Evolutionary conservation across 345 rosid species (phyloP).

Genomic region (Murraya paniculata): DNA sequence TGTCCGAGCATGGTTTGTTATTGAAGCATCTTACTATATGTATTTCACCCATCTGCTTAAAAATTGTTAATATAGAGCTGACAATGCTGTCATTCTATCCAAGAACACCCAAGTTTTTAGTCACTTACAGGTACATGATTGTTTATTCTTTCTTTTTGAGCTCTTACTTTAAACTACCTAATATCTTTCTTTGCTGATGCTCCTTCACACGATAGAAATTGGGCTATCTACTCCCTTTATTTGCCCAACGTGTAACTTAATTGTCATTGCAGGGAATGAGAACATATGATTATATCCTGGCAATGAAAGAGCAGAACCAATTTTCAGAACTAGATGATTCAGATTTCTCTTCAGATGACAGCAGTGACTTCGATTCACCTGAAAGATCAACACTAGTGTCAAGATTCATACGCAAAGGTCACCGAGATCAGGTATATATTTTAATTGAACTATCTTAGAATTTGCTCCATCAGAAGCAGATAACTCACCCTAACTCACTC

Average conservation of each 20-base stretch:
- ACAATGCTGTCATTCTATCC: background rate
- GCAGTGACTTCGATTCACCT: constrained; percentile 77
- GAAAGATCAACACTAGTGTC: constrained; percentile 62
- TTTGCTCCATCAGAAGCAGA: constrained; percentile 3
- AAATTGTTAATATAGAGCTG: too few species aligned
- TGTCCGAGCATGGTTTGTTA: background rate
- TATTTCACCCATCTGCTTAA: background rate
- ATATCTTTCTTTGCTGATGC: background rate
- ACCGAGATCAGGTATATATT: constrained; percentile 47
- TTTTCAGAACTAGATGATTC: constrained; percentile 63
- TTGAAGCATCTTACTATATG: background rate
- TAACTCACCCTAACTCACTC: background rate
- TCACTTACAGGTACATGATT: background rate
- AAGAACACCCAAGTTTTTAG: background rate
- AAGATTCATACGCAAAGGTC: constrained; percentile 60
- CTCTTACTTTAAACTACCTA: background rate
- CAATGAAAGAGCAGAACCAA: constrained; percentile 86
- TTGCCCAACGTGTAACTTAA: background rate
- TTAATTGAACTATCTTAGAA: background rate
- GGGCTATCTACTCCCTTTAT: background rate
- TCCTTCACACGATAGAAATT: background rate
- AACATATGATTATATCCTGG: constrained; percentile 91
- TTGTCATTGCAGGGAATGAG: constrained; percentile 69
- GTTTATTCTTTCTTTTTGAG: background rate
- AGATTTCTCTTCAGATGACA: constrained; percentile 74